phyloP scores from a whole-genome alignment of 179 eudicot species.

The Beta corolliflora region DNA sequence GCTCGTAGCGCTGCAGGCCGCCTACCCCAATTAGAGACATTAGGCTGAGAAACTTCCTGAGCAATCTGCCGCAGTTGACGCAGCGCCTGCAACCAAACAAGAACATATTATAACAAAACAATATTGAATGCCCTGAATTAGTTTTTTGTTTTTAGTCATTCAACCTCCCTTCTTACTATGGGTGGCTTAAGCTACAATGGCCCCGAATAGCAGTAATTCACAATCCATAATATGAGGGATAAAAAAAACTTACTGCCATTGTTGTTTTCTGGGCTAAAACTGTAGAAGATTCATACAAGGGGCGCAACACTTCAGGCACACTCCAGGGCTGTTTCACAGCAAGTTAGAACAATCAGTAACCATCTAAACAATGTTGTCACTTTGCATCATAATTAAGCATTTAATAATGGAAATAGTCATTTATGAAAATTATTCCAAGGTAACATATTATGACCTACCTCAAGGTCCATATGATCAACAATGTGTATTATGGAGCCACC shows the following conservation, averaged over 20 bases:
- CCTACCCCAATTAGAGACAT: constrained; percentile 72
- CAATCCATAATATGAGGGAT: neutral
- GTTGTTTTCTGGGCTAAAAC: constrained; percentile 85
- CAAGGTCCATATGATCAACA: constrained; percentile 90
- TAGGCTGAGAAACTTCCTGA: constrained; percentile 76
- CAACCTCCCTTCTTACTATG: neutral
- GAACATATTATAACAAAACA: neutral
- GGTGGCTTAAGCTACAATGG: neutral
- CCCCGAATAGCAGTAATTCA: neutral
- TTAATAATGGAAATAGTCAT: neutral
- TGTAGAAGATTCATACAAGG: constrained; percentile 84
- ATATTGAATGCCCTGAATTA: neutral
- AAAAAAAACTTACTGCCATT: constrained; percentile 59
- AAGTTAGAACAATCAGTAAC: constrained; percentile 6
- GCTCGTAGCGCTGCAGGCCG: constrained; percentile 88
- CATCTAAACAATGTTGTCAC: neutral
- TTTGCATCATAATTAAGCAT: neutral
- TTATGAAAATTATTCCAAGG: no score
- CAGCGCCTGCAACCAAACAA: constrained; percentile 56
- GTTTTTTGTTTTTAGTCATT: neutral
- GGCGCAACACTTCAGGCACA: constrained; percentile 94
- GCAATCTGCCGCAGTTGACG: constrained; percentile 88
- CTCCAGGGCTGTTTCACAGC: constrained; percentile 67
- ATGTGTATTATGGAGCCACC: constrained; percentile 93
- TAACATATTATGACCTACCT: constrained; percentile 40